Evolutionary conservation across 768 basidiomycete species (phyloP).

Genomic region (Termitomyces titanicus): DNA sequence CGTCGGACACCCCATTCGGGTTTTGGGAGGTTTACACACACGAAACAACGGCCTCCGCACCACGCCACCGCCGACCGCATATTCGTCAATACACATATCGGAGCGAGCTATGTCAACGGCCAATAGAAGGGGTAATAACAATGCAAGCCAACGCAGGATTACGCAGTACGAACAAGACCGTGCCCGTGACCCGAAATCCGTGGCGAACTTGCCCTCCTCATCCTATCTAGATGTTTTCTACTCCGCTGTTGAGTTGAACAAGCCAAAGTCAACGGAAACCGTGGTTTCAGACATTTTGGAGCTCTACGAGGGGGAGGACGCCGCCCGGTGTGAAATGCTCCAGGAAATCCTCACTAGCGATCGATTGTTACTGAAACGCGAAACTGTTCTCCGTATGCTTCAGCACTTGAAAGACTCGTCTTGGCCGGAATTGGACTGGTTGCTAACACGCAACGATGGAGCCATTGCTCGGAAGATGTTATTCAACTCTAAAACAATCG

Average conservation of each 20-base stretch:
- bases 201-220: constrained; percentile 5
- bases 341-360: constrained; percentile 9
- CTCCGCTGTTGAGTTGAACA: constrained; percentile 1
- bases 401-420: constrained; percentile 10
- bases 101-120: constrained; percentile 8
- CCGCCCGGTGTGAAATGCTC: constrained; percentile 7
- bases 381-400: constrained; percentile 16
- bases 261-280: constrained; percentile 12
- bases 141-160: neutral
- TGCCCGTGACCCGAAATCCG: neutral
- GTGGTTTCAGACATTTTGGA: constrained; percentile 23
- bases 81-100: constrained; percentile 8
- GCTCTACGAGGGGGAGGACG: constrained; percentile 3
- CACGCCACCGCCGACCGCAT: constrained; percentile 3
- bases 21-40: neutral
- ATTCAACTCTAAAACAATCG: constrained; percentile 5
- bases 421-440: neutral
- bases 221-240: constrained; percentile 8
- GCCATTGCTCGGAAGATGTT: constrained; percentile 17
- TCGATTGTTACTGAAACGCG: constrained; percentile 6
- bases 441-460: constrained; percentile 7
- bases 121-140: neutral
- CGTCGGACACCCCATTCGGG: neutral
- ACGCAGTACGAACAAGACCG: constrained; percentile 9
- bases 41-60: constrained; percentile 4